Evolutionary conservation across 352 stramenopile species (phyloP), one percentile per base, ranked within the genome.

Genomic region (Saprolegnia diclina): DNA sequence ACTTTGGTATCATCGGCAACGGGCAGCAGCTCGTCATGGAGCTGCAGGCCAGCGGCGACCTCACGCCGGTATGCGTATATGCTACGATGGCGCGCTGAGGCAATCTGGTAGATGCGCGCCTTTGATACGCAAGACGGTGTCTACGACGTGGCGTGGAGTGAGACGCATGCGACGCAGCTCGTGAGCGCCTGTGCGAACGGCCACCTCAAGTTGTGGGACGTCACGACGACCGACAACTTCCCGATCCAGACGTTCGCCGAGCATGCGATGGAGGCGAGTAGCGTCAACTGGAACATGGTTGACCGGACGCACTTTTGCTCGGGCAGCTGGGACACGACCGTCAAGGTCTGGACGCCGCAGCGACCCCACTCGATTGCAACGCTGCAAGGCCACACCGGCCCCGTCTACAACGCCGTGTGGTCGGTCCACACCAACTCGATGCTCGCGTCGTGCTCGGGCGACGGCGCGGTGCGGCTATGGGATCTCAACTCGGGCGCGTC

Each of bases 1-100:
- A 97, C 78, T 97, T 96, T 76, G 90, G 90, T 0, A 96, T 97
- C 67, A 85, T 97, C 38, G 90, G 90, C 56, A 97, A 97, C 77
- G 90, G 90, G 0, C 77, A 85, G 4, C 85, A 96, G 68, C 77
- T 90, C 63, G 82, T 97, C 38, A 82, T 90, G 50, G 87, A 96
- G 61, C 74, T 93, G 75, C 53, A 87, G 32, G 83, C 89, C 32
- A 74, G 70, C 7, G 87, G 87, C 42, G 75, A 81, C 35, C 77
- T 93, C 38, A 71, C 79, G 14, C 78, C 81, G 16, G 85, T 93
- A 59, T 57, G 78, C 72, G 40, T 10, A 32, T 71, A 56, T 6
- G 10, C 35, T 37, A 35, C 40, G 52, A 40, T 56, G 32, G 16
- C 38, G 44, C 22, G 64, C 11, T 18, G 18, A 64, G 40, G 2